Conservation (phyloP, 352 stramenopile species). For the Phytophthora meadii region DNA sequence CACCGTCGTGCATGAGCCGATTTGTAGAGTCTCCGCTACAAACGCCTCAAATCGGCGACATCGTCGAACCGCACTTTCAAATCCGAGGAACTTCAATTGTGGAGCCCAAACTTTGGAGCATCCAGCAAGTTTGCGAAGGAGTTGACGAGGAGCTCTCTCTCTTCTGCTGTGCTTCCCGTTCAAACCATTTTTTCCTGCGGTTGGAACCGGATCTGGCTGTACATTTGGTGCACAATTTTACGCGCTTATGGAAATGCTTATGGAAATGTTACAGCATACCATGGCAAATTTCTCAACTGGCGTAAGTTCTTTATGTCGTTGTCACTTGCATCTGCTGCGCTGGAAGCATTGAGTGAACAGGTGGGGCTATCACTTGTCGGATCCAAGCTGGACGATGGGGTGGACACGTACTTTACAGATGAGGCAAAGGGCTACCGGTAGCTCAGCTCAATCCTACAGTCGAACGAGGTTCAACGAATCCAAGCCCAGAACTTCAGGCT, state of each 20-base stretch:
- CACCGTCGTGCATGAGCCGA: not conserved
- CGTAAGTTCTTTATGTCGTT: not conserved
- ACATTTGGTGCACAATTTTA: too few relatives aligned
- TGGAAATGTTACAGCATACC: too few relatives aligned
- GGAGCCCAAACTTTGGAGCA: not conserved
- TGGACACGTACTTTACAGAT: not conserved
- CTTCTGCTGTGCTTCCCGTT: too few relatives aligned
- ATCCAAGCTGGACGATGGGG: not conserved
- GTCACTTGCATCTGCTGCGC: not conserved
- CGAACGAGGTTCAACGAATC: constrained; percentile 3
- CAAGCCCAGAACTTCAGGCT: not conserved
- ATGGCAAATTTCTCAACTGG: constrained; percentile 7
- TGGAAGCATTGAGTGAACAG: too few relatives aligned
- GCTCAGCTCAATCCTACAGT: constrained; percentile 1
- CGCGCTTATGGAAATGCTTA: too few relatives aligned
- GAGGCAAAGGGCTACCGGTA: not conserved
- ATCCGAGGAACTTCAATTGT: not conserved
- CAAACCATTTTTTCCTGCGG: too few relatives aligned
- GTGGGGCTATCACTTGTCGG: constrained; percentile 4
- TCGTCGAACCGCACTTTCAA: constrained; percentile 2
- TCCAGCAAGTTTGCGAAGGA: not conserved
- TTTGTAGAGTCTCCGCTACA: constrained; percentile 1
- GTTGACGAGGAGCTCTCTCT: not conserved
- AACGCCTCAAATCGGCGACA: constrained; percentile 4
- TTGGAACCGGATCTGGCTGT: too few relatives aligned